These are phyloP conservation scores for Aureobasidium sp. DNA, from an alignment of 2,329 filamentous ascomycete genomes.

Conservation along the genomic window DNA sequence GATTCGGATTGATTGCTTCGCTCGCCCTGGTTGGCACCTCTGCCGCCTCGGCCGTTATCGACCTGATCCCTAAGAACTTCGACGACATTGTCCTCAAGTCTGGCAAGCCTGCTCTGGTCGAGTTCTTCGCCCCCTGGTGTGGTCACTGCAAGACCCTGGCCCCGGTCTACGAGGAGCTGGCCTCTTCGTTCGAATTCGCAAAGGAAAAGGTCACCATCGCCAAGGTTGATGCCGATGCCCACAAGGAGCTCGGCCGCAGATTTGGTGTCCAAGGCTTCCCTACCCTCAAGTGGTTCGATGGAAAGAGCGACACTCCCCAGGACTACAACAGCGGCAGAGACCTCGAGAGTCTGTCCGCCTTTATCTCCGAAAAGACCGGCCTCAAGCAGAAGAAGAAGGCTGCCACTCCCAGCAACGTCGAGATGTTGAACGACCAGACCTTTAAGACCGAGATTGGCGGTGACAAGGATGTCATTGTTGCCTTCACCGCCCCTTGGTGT, in stretches of 20 bases:
- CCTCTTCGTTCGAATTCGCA: constrained; percentile 60
- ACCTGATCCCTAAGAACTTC: constrained; percentile 86
- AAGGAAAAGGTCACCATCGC: constrained; percentile 75
- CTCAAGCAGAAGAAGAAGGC: constrained; percentile 69
- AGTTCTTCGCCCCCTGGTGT: constrained; percentile 98
- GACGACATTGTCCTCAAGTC: constrained; percentile 82
- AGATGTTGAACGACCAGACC: constrained; percentile 68
- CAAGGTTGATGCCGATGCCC: constrained; percentile 90
- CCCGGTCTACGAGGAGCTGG: constrained; percentile 89
- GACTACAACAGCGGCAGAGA: constrained; percentile 86
- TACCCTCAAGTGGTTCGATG: constrained; percentile 95
- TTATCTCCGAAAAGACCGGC: constrained; percentile 80
- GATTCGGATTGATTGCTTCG: constrained; percentile 32
- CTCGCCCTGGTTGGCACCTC: constrained; percentile 44
- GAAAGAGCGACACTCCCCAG: constrained; percentile 74
- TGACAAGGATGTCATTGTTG: constrained; percentile 85
- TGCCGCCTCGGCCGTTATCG: constrained; percentile 76
- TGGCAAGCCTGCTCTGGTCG: constrained; percentile 89
- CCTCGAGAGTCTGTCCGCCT: constrained; percentile 72
- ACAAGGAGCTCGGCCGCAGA: constrained; percentile 73
- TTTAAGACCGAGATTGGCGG: constrained; percentile 73
- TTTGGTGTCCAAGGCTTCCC: constrained; percentile 93
- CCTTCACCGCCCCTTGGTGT: constrained; percentile 98
- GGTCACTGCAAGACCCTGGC: constrained; percentile 98
- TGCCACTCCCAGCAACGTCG: constrained; percentile 63